These are phyloP conservation scores for Lipomyces lipofer DNA, from an alignment of 805 yeast genomes.

Conservation along the genomic window DNA sequence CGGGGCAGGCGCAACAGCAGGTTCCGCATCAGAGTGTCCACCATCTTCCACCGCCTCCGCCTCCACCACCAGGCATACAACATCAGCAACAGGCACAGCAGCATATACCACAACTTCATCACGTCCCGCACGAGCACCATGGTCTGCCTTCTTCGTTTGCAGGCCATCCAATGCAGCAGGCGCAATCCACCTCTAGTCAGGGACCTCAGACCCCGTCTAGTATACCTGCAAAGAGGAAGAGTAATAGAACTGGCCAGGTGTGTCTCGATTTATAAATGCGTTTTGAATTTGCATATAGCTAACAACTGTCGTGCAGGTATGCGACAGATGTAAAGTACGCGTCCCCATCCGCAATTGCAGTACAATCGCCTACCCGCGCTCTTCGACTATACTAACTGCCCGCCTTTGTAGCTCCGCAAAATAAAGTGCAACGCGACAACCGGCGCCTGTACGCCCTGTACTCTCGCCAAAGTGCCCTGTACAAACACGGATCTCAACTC, in stretches of 20 bases:
- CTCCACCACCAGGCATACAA: background rate
- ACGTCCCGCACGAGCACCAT: background rate
- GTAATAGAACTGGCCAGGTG: constrained; percentile 27
- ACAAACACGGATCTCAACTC: constrained; percentile 31
- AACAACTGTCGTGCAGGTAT: constrained; percentile 9
- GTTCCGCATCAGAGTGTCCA: background rate
- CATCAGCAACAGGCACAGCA: background rate
- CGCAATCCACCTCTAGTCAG: background rate
- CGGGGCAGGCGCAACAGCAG: background rate
- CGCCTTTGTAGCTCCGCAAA: constrained; percentile 21
- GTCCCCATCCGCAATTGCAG: background rate
- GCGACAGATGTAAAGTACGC: constrained; percentile 26
- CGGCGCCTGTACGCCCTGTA: constrained; percentile 30
- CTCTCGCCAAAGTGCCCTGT: constrained; percentile 30
- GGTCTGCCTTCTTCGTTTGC: background rate
- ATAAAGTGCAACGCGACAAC: constrained; percentile 30
- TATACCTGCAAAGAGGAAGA: constrained; percentile 1
- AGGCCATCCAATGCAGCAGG: background rate
- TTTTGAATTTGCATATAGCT: background rate
- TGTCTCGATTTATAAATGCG: background rate
- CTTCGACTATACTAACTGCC: background rate
- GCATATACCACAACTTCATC: background rate
- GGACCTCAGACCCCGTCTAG: background rate
- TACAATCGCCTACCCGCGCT: background rate
- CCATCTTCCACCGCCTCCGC: background rate